Evolutionary conservation across 768 basidiomycete genomes (phyloP).

Genomic region (Tephrocybe sp.): DNA sequence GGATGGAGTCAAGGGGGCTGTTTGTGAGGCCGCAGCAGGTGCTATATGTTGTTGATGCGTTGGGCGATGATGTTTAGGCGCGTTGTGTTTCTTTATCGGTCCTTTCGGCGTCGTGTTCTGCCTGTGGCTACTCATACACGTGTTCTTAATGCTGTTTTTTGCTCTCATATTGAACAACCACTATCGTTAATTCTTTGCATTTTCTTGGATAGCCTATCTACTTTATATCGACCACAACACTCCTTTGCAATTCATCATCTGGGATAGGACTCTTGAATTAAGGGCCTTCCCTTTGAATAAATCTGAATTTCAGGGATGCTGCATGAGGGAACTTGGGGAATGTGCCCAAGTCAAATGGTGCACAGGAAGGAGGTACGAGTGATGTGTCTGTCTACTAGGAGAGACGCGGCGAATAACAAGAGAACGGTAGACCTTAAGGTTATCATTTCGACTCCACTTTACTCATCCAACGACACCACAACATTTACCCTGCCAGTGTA

Average conservation of each 20-base stretch:
- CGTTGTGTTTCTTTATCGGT: neutral
- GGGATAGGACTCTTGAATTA: too few relatives aligned
- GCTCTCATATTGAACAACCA: conserved; percentile 4
- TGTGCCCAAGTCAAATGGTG: too few relatives aligned
- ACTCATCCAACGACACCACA: too few relatives aligned
- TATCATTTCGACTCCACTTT: too few relatives aligned
- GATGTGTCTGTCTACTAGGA: too few relatives aligned
- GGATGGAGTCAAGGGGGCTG: conserved; percentile 64
- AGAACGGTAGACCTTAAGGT: too few relatives aligned
- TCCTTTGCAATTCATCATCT: conserved; percentile 6
- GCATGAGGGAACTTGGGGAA: too few relatives aligned
- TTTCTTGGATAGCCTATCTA: conserved; percentile 8
- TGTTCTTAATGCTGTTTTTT: conserved; percentile 7
- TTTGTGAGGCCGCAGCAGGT: conserved; percentile 88
- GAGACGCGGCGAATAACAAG: too few relatives aligned
- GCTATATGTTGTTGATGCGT: conserved; percentile 83
- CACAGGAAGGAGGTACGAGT: too few relatives aligned
- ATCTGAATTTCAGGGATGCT: too few relatives aligned
- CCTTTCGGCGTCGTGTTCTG: neutral
- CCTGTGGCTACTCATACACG: neutral
- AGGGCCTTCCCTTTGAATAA: too few relatives aligned
- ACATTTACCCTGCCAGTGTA: too few relatives aligned
- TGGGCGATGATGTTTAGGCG: conserved; percentile 59
- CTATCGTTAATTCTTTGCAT: conserved; percentile 12
- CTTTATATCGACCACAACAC: conserved; percentile 1